Base-by-base conservation (phyloP, 352 stramenopile species). In the Bremia lactucae region DNA sequence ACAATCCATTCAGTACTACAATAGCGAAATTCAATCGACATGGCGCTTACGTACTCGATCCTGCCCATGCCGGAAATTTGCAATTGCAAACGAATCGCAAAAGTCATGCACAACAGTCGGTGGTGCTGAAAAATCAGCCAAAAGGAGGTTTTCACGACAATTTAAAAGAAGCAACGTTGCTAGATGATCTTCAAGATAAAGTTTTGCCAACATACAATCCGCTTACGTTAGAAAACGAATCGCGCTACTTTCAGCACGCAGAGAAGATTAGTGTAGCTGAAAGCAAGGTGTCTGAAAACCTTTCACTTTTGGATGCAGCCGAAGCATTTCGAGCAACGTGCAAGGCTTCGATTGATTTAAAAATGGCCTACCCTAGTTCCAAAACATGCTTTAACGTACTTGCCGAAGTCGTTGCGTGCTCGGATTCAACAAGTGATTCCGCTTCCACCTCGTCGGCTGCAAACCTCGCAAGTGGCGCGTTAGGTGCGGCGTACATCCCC, bases 1-100 rank as follows among this genome's bases (percentile, higher is more conserved):
- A 80, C 11, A 68, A 86, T 31, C 59, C 55, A 10, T 68, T 48
- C 7, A 68, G 60, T 22, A 84, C 85, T 49, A 88, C 75, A 8
- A 84, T 93, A 40, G 67, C 75, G 46, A 93, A 93, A 61, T 93
- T 93, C 31, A 93, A 93, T 23, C 63, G 80, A 8, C 80, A 93
- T 34, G 72, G 72, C 15, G 77, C 77, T 0, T 88, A 90, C 37
- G 80, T 93, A 23, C 62, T 93, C 0, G 75, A 90, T 42, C 77
- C 77, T 6, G 61, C 59, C 10, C 76, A 87, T 20, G 72, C 66
- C 21, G 72, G 69, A 2, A 89, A 86, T 25, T 42, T 84, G 10
- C 55, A 60, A 19, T 46, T 58, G 31, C 59, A 59, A 45, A 54
- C 40, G 20, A 15, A 40, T 45, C 47, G 31, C 11, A 58, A 52